Evolutionary conservation across 2,329 filamentous ascomycete species (phyloP).

Genomic region (Dendryphion nanum): DNA sequence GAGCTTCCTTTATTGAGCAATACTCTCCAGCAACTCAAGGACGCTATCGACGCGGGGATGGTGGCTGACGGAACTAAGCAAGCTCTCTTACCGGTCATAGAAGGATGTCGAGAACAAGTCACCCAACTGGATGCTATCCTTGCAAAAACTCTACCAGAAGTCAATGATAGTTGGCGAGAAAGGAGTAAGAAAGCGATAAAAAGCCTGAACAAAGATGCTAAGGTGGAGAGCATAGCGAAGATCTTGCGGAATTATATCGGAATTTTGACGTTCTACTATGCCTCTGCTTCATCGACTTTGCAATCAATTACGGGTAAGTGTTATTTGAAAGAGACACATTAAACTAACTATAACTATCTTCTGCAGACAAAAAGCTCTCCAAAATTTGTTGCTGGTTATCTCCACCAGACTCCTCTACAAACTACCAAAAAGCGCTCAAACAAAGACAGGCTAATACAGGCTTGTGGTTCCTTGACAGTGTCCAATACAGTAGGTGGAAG

Average conservation of each 20-base stretch:
- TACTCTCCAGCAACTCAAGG: conserved; percentile 6
- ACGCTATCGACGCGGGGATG: conserved; percentile 1
- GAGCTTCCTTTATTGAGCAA: conserved; percentile 9
- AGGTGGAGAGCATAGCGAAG: conserved; percentile 8
- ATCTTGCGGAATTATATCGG: conserved; percentile 6
- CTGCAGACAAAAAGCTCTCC: not conserved
- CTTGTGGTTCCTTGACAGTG: not conserved
- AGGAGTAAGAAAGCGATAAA: conserved; percentile 9
- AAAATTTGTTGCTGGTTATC: not conserved
- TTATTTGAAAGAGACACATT: too few species aligned
- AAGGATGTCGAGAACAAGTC: conserved; percentile 12
- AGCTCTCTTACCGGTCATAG: conserved; percentile 8
- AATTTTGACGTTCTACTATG: conserved; percentile 5
- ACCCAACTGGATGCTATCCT: conserved; percentile 9
- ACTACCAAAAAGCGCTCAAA: not conserved
- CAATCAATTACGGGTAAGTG: too few species aligned
- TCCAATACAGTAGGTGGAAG: not conserved
- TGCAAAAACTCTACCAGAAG: conserved; percentile 8
- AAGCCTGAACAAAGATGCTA: conserved; percentile 12
- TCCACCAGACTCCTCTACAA: not conserved
- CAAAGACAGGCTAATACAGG: not conserved
- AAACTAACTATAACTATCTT: too few species aligned
- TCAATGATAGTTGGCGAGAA: conserved; percentile 6
- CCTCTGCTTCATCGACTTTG: not conserved
- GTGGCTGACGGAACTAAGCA: conserved; percentile 5